Evolutionary conservation across 768 basidiomycete genomes (phyloP).

Genomic region (Fomitopsis serialis): DNA sequence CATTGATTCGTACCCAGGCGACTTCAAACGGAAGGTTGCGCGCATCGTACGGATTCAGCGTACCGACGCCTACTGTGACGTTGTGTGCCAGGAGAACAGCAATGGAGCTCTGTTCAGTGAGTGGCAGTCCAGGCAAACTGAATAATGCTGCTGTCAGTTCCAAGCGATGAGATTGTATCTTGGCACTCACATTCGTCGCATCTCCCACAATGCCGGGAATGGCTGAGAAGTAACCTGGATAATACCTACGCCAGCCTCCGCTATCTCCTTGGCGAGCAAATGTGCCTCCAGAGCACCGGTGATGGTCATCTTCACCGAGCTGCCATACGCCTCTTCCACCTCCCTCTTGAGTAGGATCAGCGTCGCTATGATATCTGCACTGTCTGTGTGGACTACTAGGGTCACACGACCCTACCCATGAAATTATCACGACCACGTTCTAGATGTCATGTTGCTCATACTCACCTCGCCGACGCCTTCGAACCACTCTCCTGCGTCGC

Average conservation of each 20-base stretch:
- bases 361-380: conserved; percentile 65
- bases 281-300: conserved; percentile 63
- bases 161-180: background rate
- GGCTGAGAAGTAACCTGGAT: conserved; percentile 63
- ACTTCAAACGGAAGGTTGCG: conserved; percentile 76
- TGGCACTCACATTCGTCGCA: conserved; percentile 47
- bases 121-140: conserved; percentile 69
- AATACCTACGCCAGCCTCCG: conserved; percentile 61
- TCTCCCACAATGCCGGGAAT: conserved; percentile 71
- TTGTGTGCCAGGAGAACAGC: conserved; percentile 57
- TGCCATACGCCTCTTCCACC: conserved; percentile 39
- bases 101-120: conserved; percentile 56
- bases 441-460: background rate
- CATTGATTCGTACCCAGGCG: conserved; percentile 56
- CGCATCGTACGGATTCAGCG: conserved; percentile 63
- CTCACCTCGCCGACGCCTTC: conserved; percentile 41
- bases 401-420: conserved; percentile 49
- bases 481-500: conserved; percentile 37
- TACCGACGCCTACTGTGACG: conserved; percentile 69
- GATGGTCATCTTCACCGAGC: conserved; percentile 43
- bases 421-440: background rate
- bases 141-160: background rate
- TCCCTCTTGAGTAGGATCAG: conserved; percentile 62
- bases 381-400: conserved; percentile 56
- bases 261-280: conserved; percentile 68